Evolutionary conservation across 1,139 yeast genomes (phyloP).

Genomic region (Zygosaccharomyces pseudobailii): DNA sequence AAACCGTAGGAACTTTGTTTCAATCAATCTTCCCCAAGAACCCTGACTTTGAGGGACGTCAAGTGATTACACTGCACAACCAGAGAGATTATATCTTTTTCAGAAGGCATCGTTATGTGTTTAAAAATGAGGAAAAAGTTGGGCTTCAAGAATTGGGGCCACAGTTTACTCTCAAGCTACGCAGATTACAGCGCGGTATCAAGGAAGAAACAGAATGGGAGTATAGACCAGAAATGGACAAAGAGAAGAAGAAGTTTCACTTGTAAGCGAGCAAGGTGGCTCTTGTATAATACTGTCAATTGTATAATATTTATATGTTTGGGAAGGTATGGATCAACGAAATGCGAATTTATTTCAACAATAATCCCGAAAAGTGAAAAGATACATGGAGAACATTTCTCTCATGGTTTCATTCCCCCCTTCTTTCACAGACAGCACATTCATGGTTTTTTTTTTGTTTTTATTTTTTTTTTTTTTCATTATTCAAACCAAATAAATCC

Average conservation of each 20-base stretch:
- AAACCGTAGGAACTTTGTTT: slow-evolving; percentile 85
- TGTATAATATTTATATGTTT: neutral
- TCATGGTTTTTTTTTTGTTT: too few species aligned
- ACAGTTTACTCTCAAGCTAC: slow-evolving; percentile 81
- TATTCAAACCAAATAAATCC: too few species aligned
- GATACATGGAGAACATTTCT: too few species aligned
- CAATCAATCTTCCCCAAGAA: slow-evolving; percentile 87
- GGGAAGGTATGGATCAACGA: neutral
- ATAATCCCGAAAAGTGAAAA: neutral
- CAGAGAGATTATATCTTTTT: slow-evolving; percentile 94
- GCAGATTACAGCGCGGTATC: slow-evolving; percentile 87
- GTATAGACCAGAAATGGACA: slow-evolving; percentile 92
- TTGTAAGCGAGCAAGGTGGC: slow-evolving; percentile 40
- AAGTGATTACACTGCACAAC: slow-evolving; percentile 90
- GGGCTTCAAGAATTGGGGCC: slow-evolving; percentile 97
- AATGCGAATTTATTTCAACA: neutral
- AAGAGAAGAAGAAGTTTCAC: slow-evolving; percentile 88
- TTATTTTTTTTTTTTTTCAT: too few species aligned
- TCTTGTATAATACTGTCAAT: neutral
- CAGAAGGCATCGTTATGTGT: slow-evolving; percentile 89
- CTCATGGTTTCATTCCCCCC: too few species aligned
- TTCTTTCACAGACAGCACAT: too few species aligned
- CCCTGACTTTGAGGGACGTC: slow-evolving; percentile 93
- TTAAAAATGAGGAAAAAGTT: slow-evolving; percentile 83
- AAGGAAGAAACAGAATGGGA: slow-evolving; percentile 95